Base-by-base conservation (phyloP, 2,329 filamentous ascomycete genomes). In the Paraphoma sp. region DNA sequence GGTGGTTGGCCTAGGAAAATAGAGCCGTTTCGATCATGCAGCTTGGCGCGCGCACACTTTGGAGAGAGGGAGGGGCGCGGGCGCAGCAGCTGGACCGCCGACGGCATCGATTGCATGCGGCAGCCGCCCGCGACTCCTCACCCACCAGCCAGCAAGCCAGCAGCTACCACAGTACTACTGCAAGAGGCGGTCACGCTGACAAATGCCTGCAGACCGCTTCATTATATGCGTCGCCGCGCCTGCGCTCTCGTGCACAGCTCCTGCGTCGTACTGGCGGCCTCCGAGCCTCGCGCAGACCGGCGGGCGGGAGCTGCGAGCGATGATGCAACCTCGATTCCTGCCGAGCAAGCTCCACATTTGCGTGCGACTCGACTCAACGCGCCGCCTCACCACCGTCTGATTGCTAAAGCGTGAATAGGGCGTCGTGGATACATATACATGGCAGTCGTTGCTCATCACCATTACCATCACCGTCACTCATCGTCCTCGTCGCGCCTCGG, bases 1-100 rank as follows among this genome's bases (percentile, higher is more conserved):
- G 47, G 56, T 50, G 50, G 53, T 41, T 55, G 55, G 58, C 45
- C 57, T 58, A 42, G 48, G 28, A 59, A 63, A 62, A 61, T 57
- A 45, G 56, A 55, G 51, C 58, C 55, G 60, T 54, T 54, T 54
- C 52, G 43, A 51, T 56, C 49, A 38, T 41, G 45, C 53, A 50
- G 52, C 60, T 63, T 60, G 40, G 40, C 40, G 40, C 40, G 40
- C 40, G 16, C 33, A 23, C 23, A 23, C 33, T 36, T 7, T n/a
- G n/a, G n/a, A n/a, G n/a, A n/a, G 9, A 14, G 33, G 29, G 44
- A 46, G 44, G 44, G 44, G 44, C 43, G 44, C 43, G 11, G 16
- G 10, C 40, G n/a, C 33, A 38, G n/a, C 33, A 38, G 33, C 33
- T 23, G 23, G 23, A 23, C 23, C 23, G 23, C 23, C 23, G 23